phyloP scores from a whole-genome alignment of 2,329 filamentous ascomycete species.

The Trichophyton benhamiae region DNA sequence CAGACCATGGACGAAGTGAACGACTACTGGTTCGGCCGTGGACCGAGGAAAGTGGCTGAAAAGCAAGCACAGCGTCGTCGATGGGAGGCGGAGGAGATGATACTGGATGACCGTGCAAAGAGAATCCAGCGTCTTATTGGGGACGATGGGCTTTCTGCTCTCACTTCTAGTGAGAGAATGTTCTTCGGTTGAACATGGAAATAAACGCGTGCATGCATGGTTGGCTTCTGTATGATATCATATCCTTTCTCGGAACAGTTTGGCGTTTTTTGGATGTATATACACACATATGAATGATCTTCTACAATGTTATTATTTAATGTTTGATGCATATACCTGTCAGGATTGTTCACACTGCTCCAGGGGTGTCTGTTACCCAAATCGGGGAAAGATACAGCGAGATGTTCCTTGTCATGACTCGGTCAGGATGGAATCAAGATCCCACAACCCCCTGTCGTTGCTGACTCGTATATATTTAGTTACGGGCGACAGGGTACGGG shows the following conservation, averaged over 20 bases:
- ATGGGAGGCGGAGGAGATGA: conserved; percentile 31
- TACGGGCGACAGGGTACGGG: background rate
- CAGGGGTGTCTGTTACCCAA: background rate
- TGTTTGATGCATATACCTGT: background rate
- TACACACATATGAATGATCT: background rate
- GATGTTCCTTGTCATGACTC: background rate
- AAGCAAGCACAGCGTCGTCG: conserved; percentile 23
- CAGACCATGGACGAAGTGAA: conserved; percentile 24
- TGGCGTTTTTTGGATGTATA: background rate
- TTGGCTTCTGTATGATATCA: background rate
- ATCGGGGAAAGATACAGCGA: background rate
- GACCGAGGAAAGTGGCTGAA: conserved; percentile 18
- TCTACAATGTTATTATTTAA: background rate
- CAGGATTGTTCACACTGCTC: background rate
- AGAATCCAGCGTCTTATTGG: conserved; percentile 9
- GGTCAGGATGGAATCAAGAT: background rate
- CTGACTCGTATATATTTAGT: background rate
- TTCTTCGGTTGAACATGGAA: background rate
- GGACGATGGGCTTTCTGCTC: conserved; percentile 3
- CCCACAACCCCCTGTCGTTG: background rate
- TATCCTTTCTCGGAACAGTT: background rate
- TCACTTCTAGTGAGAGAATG: background rate
- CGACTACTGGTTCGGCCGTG: conserved; percentile 25
- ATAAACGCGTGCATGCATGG: background rate
- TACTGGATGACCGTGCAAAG: conserved; percentile 26